Base-by-base conservation (phyloP, 2,329 filamentous ascomycete species). In the Amylocarpus encephaloides region DNA sequence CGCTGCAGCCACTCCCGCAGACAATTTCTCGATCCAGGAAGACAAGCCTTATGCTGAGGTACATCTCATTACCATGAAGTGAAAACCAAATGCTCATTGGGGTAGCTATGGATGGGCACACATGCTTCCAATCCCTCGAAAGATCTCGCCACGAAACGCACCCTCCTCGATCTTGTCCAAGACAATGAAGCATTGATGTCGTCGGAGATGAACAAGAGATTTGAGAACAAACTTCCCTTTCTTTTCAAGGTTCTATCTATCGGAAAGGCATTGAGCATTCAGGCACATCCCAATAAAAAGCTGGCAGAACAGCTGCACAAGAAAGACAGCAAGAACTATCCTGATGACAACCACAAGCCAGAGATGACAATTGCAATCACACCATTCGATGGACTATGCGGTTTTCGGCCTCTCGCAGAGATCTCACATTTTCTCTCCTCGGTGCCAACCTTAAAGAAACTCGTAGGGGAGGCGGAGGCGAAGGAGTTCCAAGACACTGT, bases 331-430 rank as follows among this genome's bases (percentile, higher is more conserved):
- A 88, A 88, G 71, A 94, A 98, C 74, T 98, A 98, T 67, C 93
- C 92, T 51, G 90, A 98, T 75, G 92, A 97, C 74, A 98, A 98
- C 73, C 93, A 98, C 77, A 98, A 98, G 73, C 93, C 93, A 32
- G 93, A 98, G 72, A 98, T 98, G 93, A 91, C 93, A 55, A 95
- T 98, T 68, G 93, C 93, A 55, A 85, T 98, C 63, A 97, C 93
- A 1, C 85, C 89, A 0, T 98, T 98, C 59, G 92, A 97, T 67
- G 93, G 93, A 0, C 79, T 98, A 32, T 98, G 93, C 64, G 93
- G 93, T 32, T 98, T 98, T 75, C 82, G 93, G 9, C 93, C 93
- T 0, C 74, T 96, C 18, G 75, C 72, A 5, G 91, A 98, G 70
- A 93, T 97, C 55, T 76, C 82, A 0, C 88, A 95, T 67, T 97